Evolutionary conservation across 345 rosid genomes (phyloP), one percentile per base, ranked within the genome.

Genomic region (Salix suchowensis): DNA sequence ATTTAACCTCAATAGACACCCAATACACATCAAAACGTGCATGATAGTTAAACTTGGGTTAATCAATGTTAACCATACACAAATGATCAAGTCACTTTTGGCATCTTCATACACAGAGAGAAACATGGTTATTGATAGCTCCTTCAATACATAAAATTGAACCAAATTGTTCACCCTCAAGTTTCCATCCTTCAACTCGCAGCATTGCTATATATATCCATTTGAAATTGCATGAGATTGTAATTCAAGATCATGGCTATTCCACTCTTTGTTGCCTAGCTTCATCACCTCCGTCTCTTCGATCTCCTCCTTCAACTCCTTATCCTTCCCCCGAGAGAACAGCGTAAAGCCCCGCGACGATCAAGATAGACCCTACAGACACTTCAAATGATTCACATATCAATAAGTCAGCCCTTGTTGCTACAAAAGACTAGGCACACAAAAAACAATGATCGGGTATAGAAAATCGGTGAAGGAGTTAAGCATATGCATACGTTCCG

Each of bases 291-390:
- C 72, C 15, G 50, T 54, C 19, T 54, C 78, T 72, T 77, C 68
- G 21, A 36, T 64, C 7, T 11, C 6, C 11, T 65, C 52, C 37
- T 76, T 85, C 39, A 61, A 39, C 82, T 96, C 99, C 83, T 72
- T 87, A 55, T 88, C 90, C 78, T 93, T 96, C n/a, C 98, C 99
- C 98, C 98, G n/a, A 96, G 7, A 96, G 85, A 48, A 96, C 99
- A 0, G 85, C 86, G 40, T 91, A 93, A 2, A 96, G 87, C 9
- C 99, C 99, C 9, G 67, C 82, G 36, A 95, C 84, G 10, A 95
- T 93, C 83, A 95, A 78, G 23, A 86, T 65, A 2, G 98, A 91
- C 54, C 99, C 98, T 72, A 91, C 50, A 70, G 78, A n/a, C 83
- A 67, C 98, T 95, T 79, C 19, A 42, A 16, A 68, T 12, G 72